Conservation (phyloP, 345 rosid genomes). For the Salix purpurea region DNA sequence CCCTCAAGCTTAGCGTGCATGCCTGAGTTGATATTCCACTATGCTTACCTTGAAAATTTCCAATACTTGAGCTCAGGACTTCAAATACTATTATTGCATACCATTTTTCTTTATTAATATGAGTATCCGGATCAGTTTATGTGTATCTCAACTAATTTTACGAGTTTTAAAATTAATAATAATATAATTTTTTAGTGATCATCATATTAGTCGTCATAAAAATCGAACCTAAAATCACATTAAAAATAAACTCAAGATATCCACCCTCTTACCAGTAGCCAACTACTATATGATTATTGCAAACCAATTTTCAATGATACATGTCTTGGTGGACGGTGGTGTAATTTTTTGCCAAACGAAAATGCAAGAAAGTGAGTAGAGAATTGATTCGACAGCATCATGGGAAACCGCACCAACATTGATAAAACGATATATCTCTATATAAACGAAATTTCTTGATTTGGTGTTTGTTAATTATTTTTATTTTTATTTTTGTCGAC, state of each 20-base stretch:
- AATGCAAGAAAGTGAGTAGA: not conserved
- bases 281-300: too few relatives aligned
- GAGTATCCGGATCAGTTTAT: rapidly evolving
- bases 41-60: not conserved
- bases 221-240: too few relatives aligned
- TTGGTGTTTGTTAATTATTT: too few relatives aligned
- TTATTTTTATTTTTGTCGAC: too few relatives aligned
- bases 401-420: not conserved
- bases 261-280: too few relatives aligned
- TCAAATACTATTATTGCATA: not conserved
- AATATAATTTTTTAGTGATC: too few relatives aligned
- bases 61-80: too few relatives aligned
- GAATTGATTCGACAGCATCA: not conserved
- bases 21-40: not conserved
- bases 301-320: not conserved
- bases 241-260: too few relatives aligned
- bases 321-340: not conserved
- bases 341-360: not conserved
- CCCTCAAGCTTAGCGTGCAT: too few relatives aligned
- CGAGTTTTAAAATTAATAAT: rapidly evolving
- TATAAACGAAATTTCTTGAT: not conserved
- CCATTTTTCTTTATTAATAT: too few relatives aligned
- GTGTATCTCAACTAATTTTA: too few relatives aligned
- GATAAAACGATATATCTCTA: not conserved
- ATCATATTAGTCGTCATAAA: too few relatives aligned